phyloP scores from a whole-genome alignment of 2,329 filamentous ascomycete species.

The Hypoxylon sp. region DNA sequence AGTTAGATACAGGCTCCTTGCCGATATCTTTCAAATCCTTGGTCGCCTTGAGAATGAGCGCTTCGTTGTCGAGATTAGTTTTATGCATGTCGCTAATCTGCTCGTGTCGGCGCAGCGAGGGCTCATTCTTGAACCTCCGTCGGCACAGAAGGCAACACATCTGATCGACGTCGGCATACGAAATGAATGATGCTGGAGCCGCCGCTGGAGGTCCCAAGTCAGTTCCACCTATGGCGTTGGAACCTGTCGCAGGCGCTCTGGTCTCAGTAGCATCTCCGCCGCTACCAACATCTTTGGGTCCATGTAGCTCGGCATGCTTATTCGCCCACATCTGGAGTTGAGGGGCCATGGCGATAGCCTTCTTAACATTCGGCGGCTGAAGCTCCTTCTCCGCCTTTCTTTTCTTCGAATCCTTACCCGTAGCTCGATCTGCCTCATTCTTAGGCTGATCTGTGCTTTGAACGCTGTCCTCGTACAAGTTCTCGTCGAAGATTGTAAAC shows the following conservation, averaged over 20 bases:
- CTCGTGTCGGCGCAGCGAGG: constrained; percentile 54
- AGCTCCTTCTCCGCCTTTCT: constrained; percentile 59
- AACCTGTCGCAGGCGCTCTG: constrained; percentile 38
- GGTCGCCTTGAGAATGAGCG: constrained; percentile 43
- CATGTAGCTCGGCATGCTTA: constrained; percentile 72
- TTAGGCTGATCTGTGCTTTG: constrained; percentile 50
- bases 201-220: constrained; percentile 27
- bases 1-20: constrained; percentile 51
- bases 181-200: constrained; percentile 54
- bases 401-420: constrained; percentile 46
- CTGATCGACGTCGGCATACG: constrained; percentile 65
- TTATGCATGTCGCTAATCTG: constrained; percentile 55
- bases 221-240: constrained; percentile 36
- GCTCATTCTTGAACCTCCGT: constrained; percentile 51
- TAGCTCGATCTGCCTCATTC: constrained; percentile 45
- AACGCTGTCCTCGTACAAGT: constrained; percentile 51
- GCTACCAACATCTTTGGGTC: constrained; percentile 51
- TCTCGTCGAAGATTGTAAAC: constrained; percentile 63
- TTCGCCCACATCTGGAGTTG: constrained; percentile 77
- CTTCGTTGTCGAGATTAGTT: constrained; percentile 44
- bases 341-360: constrained; percentile 65
- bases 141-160: constrained; percentile 54
- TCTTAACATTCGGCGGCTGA: constrained; percentile 48
- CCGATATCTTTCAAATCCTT: constrained; percentile 46
- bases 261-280: constrained; percentile 47